These are phyloP conservation scores for Backusella sp. DNA, from an alignment of 192 early-diverging fungal species.

Conservation along the genomic window DNA sequence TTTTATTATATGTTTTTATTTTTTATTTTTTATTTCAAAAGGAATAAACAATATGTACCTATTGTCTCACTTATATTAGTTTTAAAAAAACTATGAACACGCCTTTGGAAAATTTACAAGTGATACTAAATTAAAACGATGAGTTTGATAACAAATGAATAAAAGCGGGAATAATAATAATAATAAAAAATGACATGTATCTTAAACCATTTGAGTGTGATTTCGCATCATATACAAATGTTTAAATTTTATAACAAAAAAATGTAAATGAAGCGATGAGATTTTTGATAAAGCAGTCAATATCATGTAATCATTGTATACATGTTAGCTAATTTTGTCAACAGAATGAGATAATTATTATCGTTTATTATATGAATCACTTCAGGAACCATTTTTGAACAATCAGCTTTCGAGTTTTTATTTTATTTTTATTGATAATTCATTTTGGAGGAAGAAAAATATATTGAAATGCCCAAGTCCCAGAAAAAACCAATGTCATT, in stretches of 20 bases:
- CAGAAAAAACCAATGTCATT: not conserved
- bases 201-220: too few species aligned
- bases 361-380: not conserved
- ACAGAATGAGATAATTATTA: not conserved
- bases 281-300: not conserved
- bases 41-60: not conserved
- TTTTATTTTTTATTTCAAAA: not conserved
- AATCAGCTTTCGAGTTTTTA: not conserved
- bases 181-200: too few species aligned
- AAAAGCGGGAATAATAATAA: too few species aligned
- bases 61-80: not conserved
- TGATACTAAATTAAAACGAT: too few species aligned
- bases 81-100: not conserved
- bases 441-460: not conserved
- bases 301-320: too few species aligned
- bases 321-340: not conserved
- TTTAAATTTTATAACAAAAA: not conserved
- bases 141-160: too few species aligned
- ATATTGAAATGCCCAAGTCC: too few species aligned
- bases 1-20: not conserved
- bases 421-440: not conserved
- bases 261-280: not conserved
- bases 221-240: too few species aligned
- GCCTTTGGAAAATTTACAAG: not conserved
- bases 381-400: not conserved